Conservation (phyloP, 495 filamentous ascomycete genomes). For the Podospora didyma region DNA sequence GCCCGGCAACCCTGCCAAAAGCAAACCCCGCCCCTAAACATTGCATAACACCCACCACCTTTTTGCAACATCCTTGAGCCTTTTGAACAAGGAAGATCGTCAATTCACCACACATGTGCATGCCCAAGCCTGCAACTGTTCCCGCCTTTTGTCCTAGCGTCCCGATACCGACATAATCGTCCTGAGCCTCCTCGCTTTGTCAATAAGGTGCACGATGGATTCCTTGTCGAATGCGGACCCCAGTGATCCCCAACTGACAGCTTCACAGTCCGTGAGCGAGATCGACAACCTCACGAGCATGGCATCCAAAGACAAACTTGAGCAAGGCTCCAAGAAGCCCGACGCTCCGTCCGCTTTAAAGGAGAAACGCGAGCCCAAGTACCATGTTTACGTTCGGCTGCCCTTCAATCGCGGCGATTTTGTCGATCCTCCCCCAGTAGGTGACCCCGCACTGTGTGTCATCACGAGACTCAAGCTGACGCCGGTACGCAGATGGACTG, state of each 20-base stretch:
- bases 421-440: slow-evolving; percentile 81
- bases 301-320: slow-evolving; percentile 15
- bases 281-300: slow-evolving; percentile 3
- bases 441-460: slow-evolving; percentile 24
- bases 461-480: slow-evolving; percentile 3
- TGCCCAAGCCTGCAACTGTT: too few species aligned
- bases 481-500: slow-evolving; percentile 38
- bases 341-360: neutral
- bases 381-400: slow-evolving; percentile 79
- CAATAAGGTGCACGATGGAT: neutral
- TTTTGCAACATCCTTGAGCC: too few species aligned
- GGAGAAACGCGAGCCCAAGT: slow-evolving; percentile 38
- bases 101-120: too few species aligned
- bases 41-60: too few species aligned
- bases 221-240: neutral
- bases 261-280: neutral
- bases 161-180: neutral
- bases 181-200: neutral
- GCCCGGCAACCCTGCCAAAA: too few species aligned
- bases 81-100: too few species aligned
- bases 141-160: neutral
- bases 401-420: slow-evolving; percentile 86
- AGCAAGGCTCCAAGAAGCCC: neutral
- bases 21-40: too few species aligned
- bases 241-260: neutral